Base-by-base conservation (phyloP, 805 yeast species). In the Trichomonascus vanleenenianus region DNA sequence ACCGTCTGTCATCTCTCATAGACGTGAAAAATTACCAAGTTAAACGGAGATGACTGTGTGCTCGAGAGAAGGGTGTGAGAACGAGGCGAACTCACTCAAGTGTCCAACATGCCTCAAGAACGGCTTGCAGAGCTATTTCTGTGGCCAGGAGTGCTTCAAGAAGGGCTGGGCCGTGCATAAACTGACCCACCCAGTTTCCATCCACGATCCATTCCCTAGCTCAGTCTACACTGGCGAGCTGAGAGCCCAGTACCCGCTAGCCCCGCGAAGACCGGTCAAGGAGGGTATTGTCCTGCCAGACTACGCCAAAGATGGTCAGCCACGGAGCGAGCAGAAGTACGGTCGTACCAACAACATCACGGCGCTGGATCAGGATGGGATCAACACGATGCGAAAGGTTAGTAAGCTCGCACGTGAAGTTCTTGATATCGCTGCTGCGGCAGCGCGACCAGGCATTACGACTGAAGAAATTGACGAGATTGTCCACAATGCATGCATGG, bases 81-180 rank as follows among this genome's bases (percentile, higher is more conserved):
- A 87, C 56, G 75, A 72, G 32, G 88, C 96, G 11, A 70, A 70
- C 2, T 83, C 94, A 16, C 70, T 93, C 53, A 88, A 88, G 61
- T 93, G 98, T 64, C 98, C 98, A 0, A 71, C 89, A 12, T 93
- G 98, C 65, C 66, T 93, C 50, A 89, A 93, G 60, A 73, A 73
- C 49, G 85, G 79, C 12, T 55, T 76, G 42, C 69, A 72, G 35
- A 69, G 76, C 41, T 73, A 73, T 15, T 93, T 91, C 65, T 93
- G 98, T 68, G 75, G 80, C 58, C 95, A 89, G 53, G 66, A 67
- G 1, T 91, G 98, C 64, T 91, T 86, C 69, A 78, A 83, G 60
- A 67, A 82, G n/a, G 62, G 62, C 54, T 63, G 67, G 67, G 31
- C 54, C 19, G 44, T 33, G 12, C 98, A 91, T 62, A 89, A 88